A percentile compares a stretch with the other conserved stretches of the same genome.
Evolutionary conservation across 805 yeast genomes (phyloP).

Genomic region (Candida rishiriensis): DNA sequence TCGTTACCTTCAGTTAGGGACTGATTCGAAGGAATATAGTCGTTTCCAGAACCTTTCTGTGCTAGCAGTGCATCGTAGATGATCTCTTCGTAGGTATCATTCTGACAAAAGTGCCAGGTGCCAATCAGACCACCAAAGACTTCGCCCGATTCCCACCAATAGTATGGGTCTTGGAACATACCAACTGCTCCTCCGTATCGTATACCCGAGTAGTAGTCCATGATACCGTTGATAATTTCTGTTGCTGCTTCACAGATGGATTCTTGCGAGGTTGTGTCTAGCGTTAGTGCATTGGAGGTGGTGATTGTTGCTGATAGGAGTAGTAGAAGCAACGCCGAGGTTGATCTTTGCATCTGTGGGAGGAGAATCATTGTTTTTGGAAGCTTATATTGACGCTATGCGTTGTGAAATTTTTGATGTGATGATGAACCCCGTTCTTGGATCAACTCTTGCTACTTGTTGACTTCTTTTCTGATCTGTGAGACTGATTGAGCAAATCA

Average conservation of each 20-base stretch:
- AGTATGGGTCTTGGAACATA: slow-evolving; percentile 68
- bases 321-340: too few relatives aligned
- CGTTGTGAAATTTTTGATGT: too few relatives aligned
- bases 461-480: too few relatives aligned
- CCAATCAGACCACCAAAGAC: slow-evolving; percentile 69
- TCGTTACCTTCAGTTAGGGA: slow-evolving; percentile 86
- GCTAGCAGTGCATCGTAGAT: slow-evolving; percentile 57
- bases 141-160: slow-evolving; percentile 93
- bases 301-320: too few relatives aligned
- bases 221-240: slow-evolving; percentile 60
- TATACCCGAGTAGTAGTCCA: slow-evolving; percentile 76
- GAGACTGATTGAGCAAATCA: too few relatives aligned
- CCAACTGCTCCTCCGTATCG: slow-evolving; percentile 68
- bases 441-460: too few relatives aligned
- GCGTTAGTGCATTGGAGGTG: slow-evolving; percentile 1
- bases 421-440: too few relatives aligned
- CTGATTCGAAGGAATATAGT: slow-evolving; percentile 79
- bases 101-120: slow-evolving; percentile 64
- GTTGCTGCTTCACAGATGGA: slow-evolving; percentile 47
- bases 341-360: too few relatives aligned
- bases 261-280: slow-evolving; percentile 18
- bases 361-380: background rate
- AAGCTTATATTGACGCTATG: too few relatives aligned
- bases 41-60: slow-evolving; percentile 61
- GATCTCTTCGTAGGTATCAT: slow-evolving; percentile 54